Percentiles rank a stretch among this genome's conserved stretches.
phyloP scores from a whole-genome alignment of 371 early-diverging fungal species.

The Funneliformis caledonium region DNA sequence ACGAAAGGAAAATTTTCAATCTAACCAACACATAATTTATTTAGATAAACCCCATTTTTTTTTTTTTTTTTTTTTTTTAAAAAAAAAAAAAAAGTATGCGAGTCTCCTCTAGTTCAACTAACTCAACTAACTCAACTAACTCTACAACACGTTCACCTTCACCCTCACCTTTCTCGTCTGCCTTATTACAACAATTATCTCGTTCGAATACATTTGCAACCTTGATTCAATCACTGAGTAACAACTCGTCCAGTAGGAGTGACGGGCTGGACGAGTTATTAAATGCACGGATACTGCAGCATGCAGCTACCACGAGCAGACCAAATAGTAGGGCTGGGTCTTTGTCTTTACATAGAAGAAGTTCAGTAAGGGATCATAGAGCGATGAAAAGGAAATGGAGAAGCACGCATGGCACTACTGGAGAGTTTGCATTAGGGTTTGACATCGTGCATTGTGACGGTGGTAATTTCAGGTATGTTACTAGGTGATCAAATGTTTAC shows the following conservation, averaged over 20 bases:
- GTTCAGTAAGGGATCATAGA: conserved; percentile 26
- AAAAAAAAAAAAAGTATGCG: neutral
- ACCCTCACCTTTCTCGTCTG: conserved; percentile 8
- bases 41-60: neutral
- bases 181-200: conserved; percentile 26
- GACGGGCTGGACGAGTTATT: conserved; percentile 19
- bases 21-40: neutral
- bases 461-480: conserved; percentile 42
- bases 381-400: conserved; percentile 22
- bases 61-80: neutral
- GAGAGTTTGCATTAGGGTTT: conserved; percentile 21
- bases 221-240: conserved; percentile 29
- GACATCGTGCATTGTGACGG: conserved; percentile 41
- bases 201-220: conserved; percentile 26
- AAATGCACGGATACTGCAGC: conserved; percentile 15
- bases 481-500: neutral
- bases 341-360: conserved; percentile 27
- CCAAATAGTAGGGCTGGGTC: neutral
- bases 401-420: neutral
- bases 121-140: neutral
- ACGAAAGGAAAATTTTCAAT: neutral
- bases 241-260: conserved; percentile 22
- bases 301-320: conserved; percentile 19
- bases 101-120: neutral
- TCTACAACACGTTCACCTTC: conserved; percentile 1